These are phyloP conservation scores for Acmispon strigosus DNA, from an alignment of 306 rosid genomes.

Conservation along the genomic window DNA sequence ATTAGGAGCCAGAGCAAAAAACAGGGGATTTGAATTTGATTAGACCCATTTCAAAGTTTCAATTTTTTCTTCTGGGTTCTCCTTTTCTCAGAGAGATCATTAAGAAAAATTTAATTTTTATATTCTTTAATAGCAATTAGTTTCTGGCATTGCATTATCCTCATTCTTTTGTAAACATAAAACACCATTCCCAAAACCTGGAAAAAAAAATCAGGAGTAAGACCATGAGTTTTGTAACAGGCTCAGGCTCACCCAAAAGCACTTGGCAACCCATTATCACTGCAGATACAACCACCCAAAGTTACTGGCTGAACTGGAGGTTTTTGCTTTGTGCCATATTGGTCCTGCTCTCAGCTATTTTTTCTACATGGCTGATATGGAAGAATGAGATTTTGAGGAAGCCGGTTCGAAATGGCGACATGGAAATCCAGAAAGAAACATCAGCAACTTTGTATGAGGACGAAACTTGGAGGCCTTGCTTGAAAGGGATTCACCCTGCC, in stretches of 20 bases:
- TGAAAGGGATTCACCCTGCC: conserved; percentile 82
- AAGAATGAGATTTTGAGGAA: conserved; percentile 46
- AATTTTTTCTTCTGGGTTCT: not conserved
- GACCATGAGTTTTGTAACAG: conserved; percentile 59
- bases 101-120: conserved; percentile 1
- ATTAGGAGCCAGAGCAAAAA: not conserved
- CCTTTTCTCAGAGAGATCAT: not conserved
- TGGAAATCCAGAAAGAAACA: conserved; percentile 35
- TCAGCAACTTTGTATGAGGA: conserved; percentile 62
- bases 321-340: conserved; percentile 60
- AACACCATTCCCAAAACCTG: not conserved
- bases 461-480: conserved; percentile 93
- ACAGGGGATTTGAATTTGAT: not conserved
- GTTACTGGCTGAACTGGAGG: conserved; percentile 95
- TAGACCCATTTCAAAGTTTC: conserved; percentile 4
- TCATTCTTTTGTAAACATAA: conserved; percentile 10
- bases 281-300: conserved; percentile 54
- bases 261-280: conserved; percentile 80
- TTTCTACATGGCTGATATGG: conserved; percentile 44
- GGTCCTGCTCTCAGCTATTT: conserved; percentile 43
- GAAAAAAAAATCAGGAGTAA: conserved; percentile 14
- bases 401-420: not conserved
- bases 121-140: conserved; percentile 7
- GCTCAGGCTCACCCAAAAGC: conserved; percentile 32
- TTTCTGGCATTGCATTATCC: not conserved